Percentiles rank a stretch among this genome's conserved stretches.
These are phyloP conservation scores for Sporothrix sp. DNA, from an alignment of 2,329 filamentous ascomycete species.

Conservation along the genomic window DNA sequence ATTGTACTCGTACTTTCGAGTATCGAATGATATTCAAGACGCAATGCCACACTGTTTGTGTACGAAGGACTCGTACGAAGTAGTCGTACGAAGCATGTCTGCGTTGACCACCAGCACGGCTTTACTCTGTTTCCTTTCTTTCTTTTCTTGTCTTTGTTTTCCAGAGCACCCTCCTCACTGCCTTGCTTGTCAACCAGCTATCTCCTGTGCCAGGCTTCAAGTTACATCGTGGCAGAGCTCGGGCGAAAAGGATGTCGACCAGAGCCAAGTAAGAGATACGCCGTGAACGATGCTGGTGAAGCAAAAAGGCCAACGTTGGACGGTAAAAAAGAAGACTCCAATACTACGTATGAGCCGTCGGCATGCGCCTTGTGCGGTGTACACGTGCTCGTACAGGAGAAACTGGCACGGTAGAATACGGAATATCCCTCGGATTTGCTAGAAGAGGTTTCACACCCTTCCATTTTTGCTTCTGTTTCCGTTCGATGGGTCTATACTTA, in stretches of 20 bases:
- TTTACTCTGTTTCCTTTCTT: no score
- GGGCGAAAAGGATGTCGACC: not conserved
- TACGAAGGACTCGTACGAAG: no score
- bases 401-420: no score
- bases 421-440: not conserved
- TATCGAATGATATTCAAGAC: no score
- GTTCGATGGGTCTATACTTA: not conserved
- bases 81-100: no score
- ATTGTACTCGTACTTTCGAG: no score
- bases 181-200: not conserved
- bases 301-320: not conserved
- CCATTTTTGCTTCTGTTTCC: conserved; percentile 1
- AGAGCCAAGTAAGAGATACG: not conserved
- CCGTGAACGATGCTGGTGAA: not conserved
- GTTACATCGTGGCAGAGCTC: conserved; percentile 3
- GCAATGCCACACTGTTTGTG: no score
- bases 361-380: no score
- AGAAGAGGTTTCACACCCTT: conserved; percentile 4
- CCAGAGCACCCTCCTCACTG: not conserved
- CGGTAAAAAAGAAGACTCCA: not conserved
- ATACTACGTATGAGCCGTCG: no score
- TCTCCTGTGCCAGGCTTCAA: not conserved
- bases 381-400: no score
- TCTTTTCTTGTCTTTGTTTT: not conserved
- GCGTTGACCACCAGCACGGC: no score